Conservation (phyloP, 805 yeast genomes). For the Candida maesae region DNA sequence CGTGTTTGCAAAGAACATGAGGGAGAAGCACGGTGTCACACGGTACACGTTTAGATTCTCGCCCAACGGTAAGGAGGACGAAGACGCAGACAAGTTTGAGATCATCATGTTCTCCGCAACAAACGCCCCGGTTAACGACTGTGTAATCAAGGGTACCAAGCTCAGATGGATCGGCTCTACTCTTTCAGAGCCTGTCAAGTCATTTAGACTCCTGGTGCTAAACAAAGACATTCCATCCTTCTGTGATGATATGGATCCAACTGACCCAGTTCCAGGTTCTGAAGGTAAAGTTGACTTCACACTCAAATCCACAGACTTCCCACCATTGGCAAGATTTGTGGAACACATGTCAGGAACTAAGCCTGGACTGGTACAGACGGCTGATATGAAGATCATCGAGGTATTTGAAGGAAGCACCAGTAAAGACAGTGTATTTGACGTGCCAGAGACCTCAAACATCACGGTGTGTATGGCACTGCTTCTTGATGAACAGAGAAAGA, state of each 20-base stretch:
- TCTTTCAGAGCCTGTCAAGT: slow-evolving; percentile 25
- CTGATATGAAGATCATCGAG: slow-evolving; percentile 24
- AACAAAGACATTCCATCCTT: slow-evolving; percentile 33
- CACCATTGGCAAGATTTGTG: slow-evolving; percentile 24
- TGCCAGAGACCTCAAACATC: slow-evolving; percentile 21
- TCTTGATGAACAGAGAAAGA: slow-evolving; percentile 25
- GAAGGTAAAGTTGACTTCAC: slow-evolving; percentile 4
- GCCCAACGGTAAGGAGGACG: slow-evolving; percentile 17
- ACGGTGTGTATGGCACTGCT: slow-evolving; percentile 24
- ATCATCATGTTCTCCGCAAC: slow-evolving; percentile 31
- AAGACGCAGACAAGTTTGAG: slow-evolving; percentile 20
- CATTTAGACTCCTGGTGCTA: slow-evolving; percentile 32
- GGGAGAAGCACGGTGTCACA: slow-evolving; percentile 20
- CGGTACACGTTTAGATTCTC: slow-evolving; percentile 31
- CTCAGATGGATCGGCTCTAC: slow-evolving; percentile 40
- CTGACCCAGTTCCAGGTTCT: slow-evolving; percentile 7
- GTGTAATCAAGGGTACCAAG: slow-evolving; percentile 28
- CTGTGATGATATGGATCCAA: slow-evolving; percentile 17
- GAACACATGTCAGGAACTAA: slow-evolving; percentile 18
- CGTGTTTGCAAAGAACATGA: slow-evolving; percentile 25
- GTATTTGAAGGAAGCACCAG: slow-evolving; percentile 9
- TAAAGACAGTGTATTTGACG: slow-evolving; percentile 12
- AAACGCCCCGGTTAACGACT: slow-evolving; percentile 32
- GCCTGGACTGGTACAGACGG: slow-evolving; percentile 15
- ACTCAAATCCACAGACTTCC: slow-evolving; percentile 10